Evolutionary conservation across 2,329 filamentous ascomycete species (phyloP).

Genomic region (Colletotrichum incanum): DNA sequence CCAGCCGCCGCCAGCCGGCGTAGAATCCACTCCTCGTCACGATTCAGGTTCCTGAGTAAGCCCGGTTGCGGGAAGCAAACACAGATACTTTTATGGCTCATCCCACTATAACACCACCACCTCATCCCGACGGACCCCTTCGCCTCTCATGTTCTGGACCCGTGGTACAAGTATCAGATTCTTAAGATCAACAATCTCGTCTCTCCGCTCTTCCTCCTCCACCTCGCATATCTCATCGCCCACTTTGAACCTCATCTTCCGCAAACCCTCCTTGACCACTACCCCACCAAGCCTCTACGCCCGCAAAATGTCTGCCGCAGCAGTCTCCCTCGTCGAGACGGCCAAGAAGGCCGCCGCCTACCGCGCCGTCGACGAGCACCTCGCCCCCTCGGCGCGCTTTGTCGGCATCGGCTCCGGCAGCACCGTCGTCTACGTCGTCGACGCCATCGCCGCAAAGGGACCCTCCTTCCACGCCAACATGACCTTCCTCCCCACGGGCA

Average conservation of each 20-base stretch:
- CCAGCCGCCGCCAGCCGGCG: conserved; percentile 11
- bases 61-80: conserved; percentile 17
- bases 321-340: conserved; percentile 70
- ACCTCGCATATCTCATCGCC: conserved; percentile 41
- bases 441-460: conserved; percentile 79
- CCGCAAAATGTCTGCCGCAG: conserved; percentile 55
- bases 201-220: conserved; percentile 1
- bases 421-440: conserved; percentile 88
- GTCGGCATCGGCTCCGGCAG: conserved; percentile 87
- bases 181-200: conserved; percentile 33
- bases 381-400: conserved; percentile 73
- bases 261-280: background rate
- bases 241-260: conserved; percentile 2
- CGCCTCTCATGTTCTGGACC: conserved; percentile 29
- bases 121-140: conserved; percentile 19
- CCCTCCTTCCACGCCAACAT: conserved; percentile 72
- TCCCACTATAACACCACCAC: conserved; percentile 39
- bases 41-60: conserved; percentile 40
- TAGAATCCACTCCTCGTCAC: conserved; percentile 14
- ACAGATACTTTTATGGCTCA: conserved; percentile 36
- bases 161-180: conserved; percentile 17
- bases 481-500: conserved; percentile 93
- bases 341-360: conserved; percentile 84
- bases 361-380: conserved; percentile 81
- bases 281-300: conserved; percentile 29